Evolutionary conservation across 495 filamentous ascomycete species (phyloP).

Genomic region (Daldinia childiae): DNA sequence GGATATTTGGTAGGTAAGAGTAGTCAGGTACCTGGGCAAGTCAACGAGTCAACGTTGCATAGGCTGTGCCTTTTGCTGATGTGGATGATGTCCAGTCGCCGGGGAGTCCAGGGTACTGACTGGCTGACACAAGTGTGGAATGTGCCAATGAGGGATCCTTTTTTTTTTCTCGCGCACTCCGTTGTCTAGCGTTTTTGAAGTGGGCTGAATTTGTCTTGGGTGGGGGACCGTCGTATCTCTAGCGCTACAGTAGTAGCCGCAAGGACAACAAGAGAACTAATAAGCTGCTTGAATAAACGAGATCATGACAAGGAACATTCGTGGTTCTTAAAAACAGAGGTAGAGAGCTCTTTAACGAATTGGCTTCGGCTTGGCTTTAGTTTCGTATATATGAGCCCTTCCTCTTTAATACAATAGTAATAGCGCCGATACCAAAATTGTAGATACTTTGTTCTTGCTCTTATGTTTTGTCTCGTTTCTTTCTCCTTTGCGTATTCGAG

Average conservation of each 20-base stretch:
- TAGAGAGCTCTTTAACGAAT: conserved; percentile 1
- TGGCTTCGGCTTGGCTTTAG: neutral
- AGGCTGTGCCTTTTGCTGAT: conserved; percentile 42
- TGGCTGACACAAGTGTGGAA: conserved; percentile 39
- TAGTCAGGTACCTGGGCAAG: conserved; percentile 42
- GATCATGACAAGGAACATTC: conserved; percentile 8
- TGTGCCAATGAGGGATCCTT: conserved; percentile 28
- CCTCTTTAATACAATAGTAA: neutral
- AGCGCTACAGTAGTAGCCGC: conserved; percentile 32
- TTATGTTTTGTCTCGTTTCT: conserved; percentile 1
- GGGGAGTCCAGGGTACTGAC: conserved; percentile 21
- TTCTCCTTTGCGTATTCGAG: neutral
- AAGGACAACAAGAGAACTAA: conserved; percentile 20
- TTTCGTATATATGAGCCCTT: neutral
- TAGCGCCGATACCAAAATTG: neutral
- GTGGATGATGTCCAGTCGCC: conserved; percentile 43
- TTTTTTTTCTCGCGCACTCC: conserved; percentile 36
- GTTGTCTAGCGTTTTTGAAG: conserved; percentile 36
- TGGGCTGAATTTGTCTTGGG: conserved; percentile 27
- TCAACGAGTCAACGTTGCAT: conserved; percentile 46
- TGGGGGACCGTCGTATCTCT: conserved; percentile 34
- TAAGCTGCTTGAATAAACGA: conserved; percentile 5
- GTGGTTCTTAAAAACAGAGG: neutral
- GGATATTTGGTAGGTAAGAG: conserved; percentile 28
- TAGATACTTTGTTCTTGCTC: neutral